Percentiles rank a stretch among this genome's conserved stretches.
These are phyloP conservation scores for Metschnikowia hibisci DNA, from an alignment of 805 yeast species.

Conservation along the genomic window DNA sequence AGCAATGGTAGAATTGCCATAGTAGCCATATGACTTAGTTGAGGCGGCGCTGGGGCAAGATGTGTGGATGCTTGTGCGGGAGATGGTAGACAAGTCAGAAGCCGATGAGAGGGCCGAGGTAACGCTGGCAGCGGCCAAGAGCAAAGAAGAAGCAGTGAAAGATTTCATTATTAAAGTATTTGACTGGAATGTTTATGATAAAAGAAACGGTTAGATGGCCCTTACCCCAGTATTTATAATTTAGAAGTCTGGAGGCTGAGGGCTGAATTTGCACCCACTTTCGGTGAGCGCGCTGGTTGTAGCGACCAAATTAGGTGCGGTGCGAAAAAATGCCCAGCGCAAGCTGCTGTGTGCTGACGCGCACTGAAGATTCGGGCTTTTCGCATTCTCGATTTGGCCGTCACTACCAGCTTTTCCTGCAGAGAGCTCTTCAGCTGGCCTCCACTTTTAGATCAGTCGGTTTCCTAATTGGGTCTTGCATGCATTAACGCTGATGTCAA, in stretches of 20 bases:
- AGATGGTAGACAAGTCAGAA: conserved; percentile 12
- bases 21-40: conserved; percentile 4
- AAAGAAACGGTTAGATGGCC: not conserved
- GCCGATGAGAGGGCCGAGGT: conserved; percentile 7
- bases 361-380: not conserved
- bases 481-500: not conserved
- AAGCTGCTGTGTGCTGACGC: not conserved
- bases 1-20: conserved; percentile 9
- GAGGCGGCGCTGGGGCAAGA: conserved; percentile 11
- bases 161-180: conserved; percentile 9
- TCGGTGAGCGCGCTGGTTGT: conserved; percentile 2
- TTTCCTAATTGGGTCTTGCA: not conserved
- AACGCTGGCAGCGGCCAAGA: conserved; percentile 8
- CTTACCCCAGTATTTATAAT: conserved; percentile 1
- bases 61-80: conserved; percentile 16
- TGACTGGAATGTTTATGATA: not conserved
- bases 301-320: not conserved
- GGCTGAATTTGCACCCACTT: conserved; percentile 6
- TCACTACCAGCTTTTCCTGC: conserved; percentile 4
- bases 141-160: conserved; percentile 6
- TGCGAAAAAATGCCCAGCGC: not conserved
- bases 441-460: not conserved
- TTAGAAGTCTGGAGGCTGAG: no score
- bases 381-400: not conserved
- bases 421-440: not conserved